Evolutionary conservation across 192 early-diverging fungal genomes (phyloP).

Genomic region (Podila clonocystis): DNA sequence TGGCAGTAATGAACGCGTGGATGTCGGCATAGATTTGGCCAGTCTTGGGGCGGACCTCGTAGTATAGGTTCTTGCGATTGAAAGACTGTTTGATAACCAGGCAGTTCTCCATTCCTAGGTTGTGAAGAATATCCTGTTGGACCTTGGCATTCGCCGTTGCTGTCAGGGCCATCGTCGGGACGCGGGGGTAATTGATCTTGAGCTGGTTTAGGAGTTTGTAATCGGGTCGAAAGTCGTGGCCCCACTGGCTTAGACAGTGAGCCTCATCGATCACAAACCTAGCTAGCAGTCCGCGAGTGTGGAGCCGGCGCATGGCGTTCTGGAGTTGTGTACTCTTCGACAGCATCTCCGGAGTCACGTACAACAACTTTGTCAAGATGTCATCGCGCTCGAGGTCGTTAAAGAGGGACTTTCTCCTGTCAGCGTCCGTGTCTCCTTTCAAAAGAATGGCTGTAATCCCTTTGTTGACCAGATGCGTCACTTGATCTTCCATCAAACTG

Average conservation of each 20-base stretch:
- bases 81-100: constrained; percentile 84
- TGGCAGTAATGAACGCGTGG: constrained; percentile 68
- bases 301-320: constrained; percentile 62
- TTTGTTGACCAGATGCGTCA: constrained; percentile 72
- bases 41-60: constrained; percentile 74
- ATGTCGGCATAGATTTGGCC: constrained; percentile 77
- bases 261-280: constrained; percentile 97
- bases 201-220: constrained; percentile 82
- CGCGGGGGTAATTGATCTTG: constrained; percentile 72
- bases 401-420: constrained; percentile 64
- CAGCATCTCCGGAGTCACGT: constrained; percentile 92
- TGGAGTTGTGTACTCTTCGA: constrained; percentile 69
- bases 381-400: constrained; percentile 59
- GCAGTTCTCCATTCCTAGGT: constrained; percentile 78
- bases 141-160: constrained; percentile 95
- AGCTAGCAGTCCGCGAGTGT: constrained; percentile 72
- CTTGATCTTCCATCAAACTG: constrained; percentile 96
- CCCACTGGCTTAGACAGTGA: constrained; percentile 97
- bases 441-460: constrained; percentile 73
- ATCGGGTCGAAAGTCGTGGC: constrained; percentile 96
- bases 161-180: constrained; percentile 94
- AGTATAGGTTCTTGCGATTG: constrained; percentile 87
- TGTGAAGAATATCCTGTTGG: constrained; percentile 80
- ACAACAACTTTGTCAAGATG: constrained; percentile 72
- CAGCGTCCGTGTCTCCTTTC: constrained; percentile 65